A percentile compares a stretch with the other conserved stretches of the same genome.
Evolutionary conservation across 108 stramenopile species (phyloP).

Genomic region (Nitzschia palea): DNA sequence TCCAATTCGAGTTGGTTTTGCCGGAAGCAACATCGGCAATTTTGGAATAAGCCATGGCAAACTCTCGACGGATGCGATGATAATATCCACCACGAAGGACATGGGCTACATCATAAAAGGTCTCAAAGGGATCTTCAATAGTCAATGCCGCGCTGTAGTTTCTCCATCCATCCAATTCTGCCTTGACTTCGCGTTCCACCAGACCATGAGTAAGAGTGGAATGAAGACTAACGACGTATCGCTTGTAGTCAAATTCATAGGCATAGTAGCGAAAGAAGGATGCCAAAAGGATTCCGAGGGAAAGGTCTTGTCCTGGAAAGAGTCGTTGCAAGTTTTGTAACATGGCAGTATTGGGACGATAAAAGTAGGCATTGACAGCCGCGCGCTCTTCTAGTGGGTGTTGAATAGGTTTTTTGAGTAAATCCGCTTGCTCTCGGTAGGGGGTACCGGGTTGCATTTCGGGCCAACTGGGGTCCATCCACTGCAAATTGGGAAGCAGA

Average conservation of each 20-base stretch:
- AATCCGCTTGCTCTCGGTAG: constrained; percentile 56
- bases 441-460: constrained; percentile 42
- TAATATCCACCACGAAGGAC: constrained; percentile 89
- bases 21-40: constrained; percentile 65
- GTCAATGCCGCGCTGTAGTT: constrained; percentile 82
- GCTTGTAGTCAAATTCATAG: constrained; percentile 89
- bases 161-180: constrained; percentile 94
- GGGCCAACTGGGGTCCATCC: constrained; percentile 83
- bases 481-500: constrained; percentile 93
- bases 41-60: constrained; percentile 85
- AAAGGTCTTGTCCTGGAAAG: constrained; percentile 61
- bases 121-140: constrained; percentile 99
- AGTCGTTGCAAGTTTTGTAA: constrained; percentile 46
- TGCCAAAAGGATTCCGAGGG: constrained; percentile 83
- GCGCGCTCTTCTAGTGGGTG: constrained; percentile 75
- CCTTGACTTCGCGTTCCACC: constrained; percentile 86
- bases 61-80: constrained; percentile 77
- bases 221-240: constrained; percentile 78
- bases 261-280: constrained; percentile 92
- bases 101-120: constrained; percentile 98
- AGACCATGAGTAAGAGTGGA: constrained; percentile 46
- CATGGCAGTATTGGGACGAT: constrained; percentile 40
- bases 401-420: constrained; percentile 48
- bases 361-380: constrained; percentile 82
- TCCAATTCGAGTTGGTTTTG: constrained; percentile 33